phyloP scores from a whole-genome alignment of 1,284 basidiomycete genomes.

The Ustilago bromivora region DNA sequence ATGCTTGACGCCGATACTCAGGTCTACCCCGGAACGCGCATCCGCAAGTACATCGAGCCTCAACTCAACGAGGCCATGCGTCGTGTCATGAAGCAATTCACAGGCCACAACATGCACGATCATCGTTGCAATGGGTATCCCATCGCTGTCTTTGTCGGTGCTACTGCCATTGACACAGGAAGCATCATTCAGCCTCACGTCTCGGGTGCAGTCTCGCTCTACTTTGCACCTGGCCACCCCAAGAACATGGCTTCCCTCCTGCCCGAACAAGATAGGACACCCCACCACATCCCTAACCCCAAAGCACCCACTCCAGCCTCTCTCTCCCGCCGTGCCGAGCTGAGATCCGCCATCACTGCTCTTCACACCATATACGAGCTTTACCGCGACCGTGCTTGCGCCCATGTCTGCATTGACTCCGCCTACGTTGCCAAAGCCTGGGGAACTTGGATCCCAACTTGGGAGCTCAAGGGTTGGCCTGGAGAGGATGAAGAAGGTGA shows the following conservation, averaged over 20 bases:
- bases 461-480: constrained; percentile 63
- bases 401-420: constrained; percentile 62
- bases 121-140: constrained; percentile 56
- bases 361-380: constrained; percentile 54
- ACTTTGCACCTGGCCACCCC: constrained; percentile 53
- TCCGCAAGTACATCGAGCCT: constrained; percentile 53
- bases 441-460: constrained; percentile 63
- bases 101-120: constrained; percentile 47
- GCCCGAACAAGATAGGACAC: constrained; percentile 44
- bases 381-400: constrained; percentile 52
- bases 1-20: constrained; percentile 46
- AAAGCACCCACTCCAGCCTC: constrained; percentile 47
- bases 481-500: constrained; percentile 51
- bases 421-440: constrained; percentile 66
- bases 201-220: constrained; percentile 44
- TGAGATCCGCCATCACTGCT: constrained; percentile 51
- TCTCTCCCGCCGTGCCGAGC: constrained; percentile 55
- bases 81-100: constrained; percentile 55
- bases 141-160: constrained; percentile 58
- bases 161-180: constrained; percentile 48
- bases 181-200: constrained; percentile 53
- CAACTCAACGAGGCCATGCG: constrained; percentile 52
- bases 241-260: constrained; percentile 54
- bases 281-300: constrained; percentile 51
- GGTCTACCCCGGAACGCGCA: constrained; percentile 49